Base-by-base conservation (phyloP, 2,329 filamentous ascomycete genomes). In the Trematosphaeria pertusa region DNA sequence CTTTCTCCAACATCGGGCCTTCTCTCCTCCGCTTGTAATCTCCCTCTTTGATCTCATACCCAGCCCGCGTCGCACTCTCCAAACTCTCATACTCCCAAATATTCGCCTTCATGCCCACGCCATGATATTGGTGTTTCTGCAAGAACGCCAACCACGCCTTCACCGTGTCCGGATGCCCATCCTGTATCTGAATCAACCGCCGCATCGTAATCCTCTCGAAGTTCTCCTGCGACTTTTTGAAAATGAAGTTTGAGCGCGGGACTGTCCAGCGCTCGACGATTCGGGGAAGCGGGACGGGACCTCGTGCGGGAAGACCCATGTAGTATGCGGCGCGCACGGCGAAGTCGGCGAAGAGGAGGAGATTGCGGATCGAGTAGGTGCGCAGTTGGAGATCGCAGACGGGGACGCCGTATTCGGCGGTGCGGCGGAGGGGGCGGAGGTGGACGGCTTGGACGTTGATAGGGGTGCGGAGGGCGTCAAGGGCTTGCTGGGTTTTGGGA, bases 41-140 rank as follows among this genome's bases (percentile, higher is more conserved):
- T 3, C 56, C 65, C 19, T 61, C 54, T 43, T 61, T 50, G 17
- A 67, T 39, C 24, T 64, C 52, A 45, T 61, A 51, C 6, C 65
- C 67, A 7, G 64, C 65, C 37, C 59, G 54, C 33, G 59, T 64
- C 11, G 65, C 67, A 5, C 44, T 47, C 41, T 70, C 87, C 48
- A 92, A 69, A 46, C 82, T 81, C 64, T 88, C 85, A 73, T 90
- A 92, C 68, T 96, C 90, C 86, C 89, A 99, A 38, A 97, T 83
- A 70, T 99, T 97, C 42, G 94, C 94, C 81, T 99, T 99, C 91
- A 99, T 95, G 63, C 94, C 94, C 31, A 97, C 87, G n/a, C 94
- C 94, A 59, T 95, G 89, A 70, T 94, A 96, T 32, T 91, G 89
- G 69, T 97, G 88, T 75, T 96, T 96, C 66, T 89, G 84, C 67